Conservation (phyloP, 1,284 basidiomycete genomes). For the Agroathelia rolfsii region DNA sequence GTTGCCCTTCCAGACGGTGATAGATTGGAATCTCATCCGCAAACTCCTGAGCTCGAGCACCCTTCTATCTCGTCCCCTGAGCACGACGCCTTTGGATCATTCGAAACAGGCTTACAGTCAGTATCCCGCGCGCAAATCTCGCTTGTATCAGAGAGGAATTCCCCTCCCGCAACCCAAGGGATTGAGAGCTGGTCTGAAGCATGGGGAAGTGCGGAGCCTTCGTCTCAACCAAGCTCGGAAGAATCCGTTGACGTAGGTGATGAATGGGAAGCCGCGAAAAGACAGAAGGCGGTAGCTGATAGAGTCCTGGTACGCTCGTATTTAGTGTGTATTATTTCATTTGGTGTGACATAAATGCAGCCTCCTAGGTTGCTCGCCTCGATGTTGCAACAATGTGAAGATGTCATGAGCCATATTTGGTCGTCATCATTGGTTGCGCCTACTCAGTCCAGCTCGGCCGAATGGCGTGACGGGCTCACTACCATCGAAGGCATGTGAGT, state of each 20-base stretch:
- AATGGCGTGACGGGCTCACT: slow-evolving; percentile 33
- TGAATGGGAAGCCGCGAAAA: slow-evolving; percentile 59
- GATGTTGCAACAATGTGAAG: slow-evolving; percentile 43
- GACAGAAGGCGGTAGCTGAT: slow-evolving; percentile 48
- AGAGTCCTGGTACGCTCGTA: slow-evolving; percentile 45
- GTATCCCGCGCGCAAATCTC: slow-evolving; percentile 21
- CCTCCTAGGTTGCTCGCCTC: slow-evolving; percentile 55
- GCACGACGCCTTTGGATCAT: slow-evolving; percentile 53
- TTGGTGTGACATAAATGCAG: slow-evolving; percentile 25
- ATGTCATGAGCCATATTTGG: slow-evolving; percentile 41
- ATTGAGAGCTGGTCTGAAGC: slow-evolving; percentile 40
- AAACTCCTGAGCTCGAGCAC: no score
- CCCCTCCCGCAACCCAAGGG: slow-evolving; percentile 17
- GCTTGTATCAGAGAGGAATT: slow-evolving; percentile 24
- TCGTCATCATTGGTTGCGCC: slow-evolving; percentile 20
- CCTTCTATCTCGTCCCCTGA: slow-evolving; percentile 20
- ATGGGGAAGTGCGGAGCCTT: slow-evolving; percentile 21
- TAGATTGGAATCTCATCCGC: no score
- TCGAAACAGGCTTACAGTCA: slow-evolving; percentile 36
- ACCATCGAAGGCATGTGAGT: slow-evolving; percentile 50
- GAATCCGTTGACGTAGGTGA: slow-evolving; percentile 13
- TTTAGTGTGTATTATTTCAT: slow-evolving; percentile 9
- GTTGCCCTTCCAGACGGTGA: no score
- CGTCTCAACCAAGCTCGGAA: slow-evolving; percentile 8
- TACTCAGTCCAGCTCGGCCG: slow-evolving; percentile 14